Base-by-base conservation (phyloP, 108 stramenopile species). In the Mediolabrus comicus region DNA sequence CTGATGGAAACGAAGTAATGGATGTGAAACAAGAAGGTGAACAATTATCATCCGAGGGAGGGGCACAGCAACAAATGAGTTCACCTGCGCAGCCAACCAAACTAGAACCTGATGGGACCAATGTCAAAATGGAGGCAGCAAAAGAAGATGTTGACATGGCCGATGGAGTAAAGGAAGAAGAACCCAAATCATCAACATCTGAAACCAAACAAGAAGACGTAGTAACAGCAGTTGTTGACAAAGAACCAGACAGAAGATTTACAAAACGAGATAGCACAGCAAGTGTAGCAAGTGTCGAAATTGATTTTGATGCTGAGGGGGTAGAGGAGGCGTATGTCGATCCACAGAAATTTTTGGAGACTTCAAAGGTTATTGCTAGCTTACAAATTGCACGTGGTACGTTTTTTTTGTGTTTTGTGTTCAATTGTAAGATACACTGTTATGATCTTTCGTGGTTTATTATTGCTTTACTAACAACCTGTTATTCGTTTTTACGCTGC, bases 311-410 rank as follows among this genome's bases (percentile, higher is more conserved):
- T 73, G 87, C 83, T 38, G 62, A 88, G 78, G 80, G 84, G 52
- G 82, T 90, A 14, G 76, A 86, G 8, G 52, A 63, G 35, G 86
- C 71, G 14, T 68, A 72, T 24, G 90, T 90, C 7, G 83, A 88
- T 41, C 58, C 87, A 3, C 12, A 65, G 14, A 79, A 90, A 38
- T 88, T 94, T 39, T 66, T 88, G 14, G 89, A 86, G 17, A 80
- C 93, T 3, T 88, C 86, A 61, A 86, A 84, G 59, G 79, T 87
- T n/a, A 79, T 94, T 33, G 89, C 90, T 1, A 88, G 87, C 2
- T 58, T 92, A 22, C 93, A 94, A 73, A 94, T 94, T 77, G 81
- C 89, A 13, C 46, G 46, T 24, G 46, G 46, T 49, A 22, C 46
- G 46, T 49, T 24, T 24, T 49, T 49, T 49, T 49, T 5, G 0